phyloP scores from a whole-genome alignment of 306 rosid genomes.

The cucumber (Cucumis sativus) region Cucumber_9930_V3 NC_026661.2:18040001-18040500 shows the following conservation, averaged over 20 bases:
- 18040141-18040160: no score
- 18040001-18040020: no score
- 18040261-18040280: not conserved
- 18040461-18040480: not conserved
- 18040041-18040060: no score
- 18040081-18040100: no score
- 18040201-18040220: not conserved
- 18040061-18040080: no score
- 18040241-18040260: not conserved
- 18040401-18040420: not conserved
- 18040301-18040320: not conserved
- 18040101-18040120: no score
- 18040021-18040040: no score
- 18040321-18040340: not conserved
- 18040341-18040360: not conserved
- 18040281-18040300: not conserved
- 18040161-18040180: not conserved
- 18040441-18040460: conserved; percentile 2
- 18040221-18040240: not conserved
- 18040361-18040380: not conserved
- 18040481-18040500: not conserved
- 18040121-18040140: no score
- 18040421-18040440: conserved; percentile 4
- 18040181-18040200: not conserved
- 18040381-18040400: not conserved